phyloP scores from a whole-genome alignment of 2,329 filamentous ascomycete species.

The Zymoseptoria brevis region DNA sequence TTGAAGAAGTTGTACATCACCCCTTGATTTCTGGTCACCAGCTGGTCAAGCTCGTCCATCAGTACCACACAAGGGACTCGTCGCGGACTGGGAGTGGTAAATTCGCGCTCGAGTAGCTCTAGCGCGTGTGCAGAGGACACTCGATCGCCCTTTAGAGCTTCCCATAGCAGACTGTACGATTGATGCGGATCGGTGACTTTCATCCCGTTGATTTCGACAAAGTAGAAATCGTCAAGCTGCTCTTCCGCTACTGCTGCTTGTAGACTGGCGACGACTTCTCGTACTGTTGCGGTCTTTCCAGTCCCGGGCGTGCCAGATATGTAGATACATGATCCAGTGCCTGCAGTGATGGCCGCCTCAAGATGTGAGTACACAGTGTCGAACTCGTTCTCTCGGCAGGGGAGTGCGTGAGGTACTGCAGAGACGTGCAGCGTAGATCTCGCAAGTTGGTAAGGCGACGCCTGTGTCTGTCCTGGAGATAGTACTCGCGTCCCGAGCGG shows the following conservation, averaged over 20 bases:
- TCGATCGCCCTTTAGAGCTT: constrained; percentile 85
- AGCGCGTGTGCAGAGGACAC: constrained; percentile 88
- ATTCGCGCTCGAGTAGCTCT: constrained; percentile 84
- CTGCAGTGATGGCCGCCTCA: constrained; percentile 87
- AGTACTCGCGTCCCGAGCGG: constrained; percentile 83
- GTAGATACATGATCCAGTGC: constrained; percentile 92
- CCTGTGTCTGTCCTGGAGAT: constrained; percentile 63
- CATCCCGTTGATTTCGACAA: constrained; percentile 99
- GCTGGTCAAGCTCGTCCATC: constrained; percentile 97
- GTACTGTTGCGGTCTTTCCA: constrained; percentile 93
- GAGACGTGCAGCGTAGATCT: constrained; percentile 86
- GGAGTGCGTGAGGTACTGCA: constrained; percentile 78
- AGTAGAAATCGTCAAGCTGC: constrained; percentile 96
- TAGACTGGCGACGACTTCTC: constrained; percentile 83
- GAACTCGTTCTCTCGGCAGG: constrained; percentile 89
- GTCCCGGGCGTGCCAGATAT: constrained; percentile 98
- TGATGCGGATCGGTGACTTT: constrained; percentile 98
- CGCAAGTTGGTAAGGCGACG: constrained; percentile 86
- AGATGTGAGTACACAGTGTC: constrained; percentile 86
- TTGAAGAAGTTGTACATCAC: constrained; percentile 99
- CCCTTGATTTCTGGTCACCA: constrained; percentile 97
- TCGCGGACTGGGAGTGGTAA: constrained; percentile 81
- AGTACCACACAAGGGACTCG: constrained; percentile 91
- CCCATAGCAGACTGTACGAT: constrained; percentile 90
- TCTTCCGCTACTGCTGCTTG: constrained; percentile 82